phyloP scores from a whole-genome alignment of 2,329 filamentous ascomycete genomes.

The Fusarium multiceps region DNA sequence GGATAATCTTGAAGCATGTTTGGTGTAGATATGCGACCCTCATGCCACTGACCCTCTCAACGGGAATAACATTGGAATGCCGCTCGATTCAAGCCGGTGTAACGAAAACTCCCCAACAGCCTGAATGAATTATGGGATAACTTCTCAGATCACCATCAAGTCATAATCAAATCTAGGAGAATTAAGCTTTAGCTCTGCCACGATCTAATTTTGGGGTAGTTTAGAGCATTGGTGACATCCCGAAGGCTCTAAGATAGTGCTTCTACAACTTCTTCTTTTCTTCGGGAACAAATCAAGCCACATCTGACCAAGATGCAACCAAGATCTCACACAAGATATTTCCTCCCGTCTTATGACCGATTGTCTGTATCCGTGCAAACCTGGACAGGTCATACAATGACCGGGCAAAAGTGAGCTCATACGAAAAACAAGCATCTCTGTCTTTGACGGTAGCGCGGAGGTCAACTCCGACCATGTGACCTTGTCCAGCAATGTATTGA shows the following conservation, averaged over 20 bases:
- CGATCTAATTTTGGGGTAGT: not conserved
- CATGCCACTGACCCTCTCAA: not conserved
- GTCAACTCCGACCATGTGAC: slow-evolving; percentile 16
- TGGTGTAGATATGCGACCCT: not conserved
- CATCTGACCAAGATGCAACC: not conserved
- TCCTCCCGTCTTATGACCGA: not conserved
- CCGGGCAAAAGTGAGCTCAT: not conserved
- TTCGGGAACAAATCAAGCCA: not conserved
- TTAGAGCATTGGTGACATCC: not conserved
- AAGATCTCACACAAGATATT: slow-evolving; percentile 15
- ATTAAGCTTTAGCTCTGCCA: not conserved
- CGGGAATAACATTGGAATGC: slow-evolving; percentile 9
- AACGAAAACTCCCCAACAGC: not conserved
- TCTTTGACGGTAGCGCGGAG: not conserved
- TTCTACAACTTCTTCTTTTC: not conserved
- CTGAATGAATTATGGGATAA: not conserved
- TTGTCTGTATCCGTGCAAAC: not conserved
- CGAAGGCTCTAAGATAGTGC: not conserved
- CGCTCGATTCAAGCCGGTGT: not conserved
- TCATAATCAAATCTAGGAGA: not conserved
- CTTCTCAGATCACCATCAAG: not conserved
- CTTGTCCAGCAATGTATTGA: not conserved
- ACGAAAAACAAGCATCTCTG: not conserved
- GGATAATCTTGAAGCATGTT: not conserved
- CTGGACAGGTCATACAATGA: not conserved